Evolutionary conservation across 1,284 basidiomycete species (phyloP), one percentile per base, ranked within the genome.

Genomic region (Pascua sp.): DNA sequence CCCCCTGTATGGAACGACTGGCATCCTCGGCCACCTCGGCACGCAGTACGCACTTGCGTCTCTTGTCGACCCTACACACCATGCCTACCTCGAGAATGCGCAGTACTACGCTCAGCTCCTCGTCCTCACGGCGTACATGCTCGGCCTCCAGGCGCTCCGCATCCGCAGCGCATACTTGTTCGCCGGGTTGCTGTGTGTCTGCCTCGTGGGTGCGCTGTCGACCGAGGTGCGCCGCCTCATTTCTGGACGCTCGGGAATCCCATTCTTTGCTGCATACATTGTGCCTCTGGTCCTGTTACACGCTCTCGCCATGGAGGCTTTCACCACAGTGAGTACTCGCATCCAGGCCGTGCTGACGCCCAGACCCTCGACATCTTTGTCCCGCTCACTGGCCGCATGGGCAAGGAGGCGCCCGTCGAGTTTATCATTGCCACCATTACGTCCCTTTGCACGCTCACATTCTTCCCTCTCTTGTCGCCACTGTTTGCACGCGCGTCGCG

Each of bases 381-480:
- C 0, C 95, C 95, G 1, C 78, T 98, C 64, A 90, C 91, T 60
- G 75, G 86, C 70, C 52, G 79, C 8, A 84, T 87, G 53, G 89
- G 89, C 42, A 81, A 80, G 50, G 74, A 75, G 62, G 88, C 87
- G 0, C 92, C 94, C 0, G 86, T 86, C 1, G 95, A 98, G 67
- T 84, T 89, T 69, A 88, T 98, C 70, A 90, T 98, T 49, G 93
- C 91, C 0, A 85, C 86, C 11, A 83, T 89, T 53, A 84, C 88
- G 8, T 79, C 84, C 0, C 69, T 84, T 48, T 78, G 86, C 18
- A 80, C 83, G 0, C 73, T 85, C 53, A 78, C 88, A 11, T 83
- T 86, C 49, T 76, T 86, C 32, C 85, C 88, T 37, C 76, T 82
- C 3, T 62, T 84, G 5, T 63, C 78, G 8, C 87, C 90, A 0